phyloP scores from a whole-genome alignment of 2,329 filamentous ascomycete species.

The Scleromitrula shiraiana region DNA sequence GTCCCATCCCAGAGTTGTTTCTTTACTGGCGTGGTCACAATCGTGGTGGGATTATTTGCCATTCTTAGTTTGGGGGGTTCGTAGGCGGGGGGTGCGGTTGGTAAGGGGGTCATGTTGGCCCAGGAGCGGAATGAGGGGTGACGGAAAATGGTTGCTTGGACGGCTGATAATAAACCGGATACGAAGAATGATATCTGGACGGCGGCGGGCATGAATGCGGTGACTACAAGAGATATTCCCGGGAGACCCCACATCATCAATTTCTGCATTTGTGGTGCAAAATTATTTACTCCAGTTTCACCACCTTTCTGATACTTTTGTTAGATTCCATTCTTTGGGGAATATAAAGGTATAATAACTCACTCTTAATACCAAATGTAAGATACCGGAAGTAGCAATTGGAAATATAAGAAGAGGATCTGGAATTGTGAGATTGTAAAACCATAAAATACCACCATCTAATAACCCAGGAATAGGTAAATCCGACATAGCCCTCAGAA shows the following conservation, averaged over 20 bases:
- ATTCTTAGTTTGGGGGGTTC: background rate
- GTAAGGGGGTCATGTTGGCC: slow-evolving; percentile 31
- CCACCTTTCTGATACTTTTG: slow-evolving; percentile 44
- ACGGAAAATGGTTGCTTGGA: slow-evolving; percentile 40
- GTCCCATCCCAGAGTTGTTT: too few species aligned
- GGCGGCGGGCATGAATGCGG: slow-evolving; percentile 38
- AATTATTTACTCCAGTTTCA: slow-evolving; percentile 36
- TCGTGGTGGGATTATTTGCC: too few species aligned
- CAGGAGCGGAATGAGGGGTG: slow-evolving; percentile 32
- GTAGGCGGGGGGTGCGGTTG: slow-evolving; percentile 11
- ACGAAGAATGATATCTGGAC: slow-evolving; percentile 56
- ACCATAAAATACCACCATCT: slow-evolving; percentile 65
- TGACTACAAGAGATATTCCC: slow-evolving; percentile 43
- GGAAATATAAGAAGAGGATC: slow-evolving; percentile 79
- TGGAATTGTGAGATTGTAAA: slow-evolving; percentile 63
- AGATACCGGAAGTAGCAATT: slow-evolving; percentile 50
- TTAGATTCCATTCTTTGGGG: background rate
- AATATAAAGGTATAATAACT: slow-evolving; percentile 5
- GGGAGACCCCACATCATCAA: slow-evolving; percentile 43
- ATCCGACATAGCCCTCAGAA: slow-evolving; percentile 63
- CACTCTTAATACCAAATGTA: slow-evolving; percentile 33
- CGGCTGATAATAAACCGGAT: slow-evolving; percentile 31
- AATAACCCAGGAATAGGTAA: slow-evolving; percentile 77
- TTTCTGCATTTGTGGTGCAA: slow-evolving; percentile 30
- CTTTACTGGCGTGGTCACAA: too few species aligned